Conservation (phyloP, 139 green algal species). For the Gonium pectorale region DNA sequence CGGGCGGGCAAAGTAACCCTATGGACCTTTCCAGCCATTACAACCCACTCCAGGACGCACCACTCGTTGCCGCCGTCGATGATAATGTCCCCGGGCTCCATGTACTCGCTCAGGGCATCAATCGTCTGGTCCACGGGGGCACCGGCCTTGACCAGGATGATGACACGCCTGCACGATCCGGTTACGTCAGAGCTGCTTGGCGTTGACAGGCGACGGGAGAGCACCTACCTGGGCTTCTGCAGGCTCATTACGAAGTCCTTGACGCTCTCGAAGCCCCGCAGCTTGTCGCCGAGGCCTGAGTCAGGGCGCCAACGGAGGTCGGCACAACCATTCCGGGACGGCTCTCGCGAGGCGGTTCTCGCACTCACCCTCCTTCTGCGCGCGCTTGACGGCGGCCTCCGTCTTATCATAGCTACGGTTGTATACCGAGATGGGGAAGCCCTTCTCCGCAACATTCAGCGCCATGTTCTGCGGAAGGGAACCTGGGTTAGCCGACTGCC, state of each 20-base stretch:
- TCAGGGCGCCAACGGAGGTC: background rate
- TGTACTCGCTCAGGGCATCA: constrained; percentile 81
- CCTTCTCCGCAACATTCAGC: constrained; percentile 98
- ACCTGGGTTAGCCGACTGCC: background rate
- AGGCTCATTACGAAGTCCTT: constrained; percentile 95
- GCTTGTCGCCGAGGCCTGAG: constrained; percentile 81
- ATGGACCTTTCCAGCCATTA: too few species aligned
- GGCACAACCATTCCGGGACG: background rate
- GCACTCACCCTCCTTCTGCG: constrained; percentile 89
- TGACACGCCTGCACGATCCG: constrained; percentile 80
- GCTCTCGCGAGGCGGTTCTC: background rate
- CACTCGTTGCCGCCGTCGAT: constrained; percentile 98
- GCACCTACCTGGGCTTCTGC: constrained; percentile 87
- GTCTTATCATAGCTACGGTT: constrained; percentile 97
- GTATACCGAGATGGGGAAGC: constrained; percentile 97
- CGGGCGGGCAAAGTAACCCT: too few species aligned
- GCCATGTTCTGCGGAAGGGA: constrained; percentile 95
- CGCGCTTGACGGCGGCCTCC: constrained; percentile 90
- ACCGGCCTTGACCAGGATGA: constrained; percentile 98
- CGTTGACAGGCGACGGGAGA: background rate
- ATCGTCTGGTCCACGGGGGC: constrained; percentile 97
- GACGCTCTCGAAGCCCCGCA: constrained; percentile 93
- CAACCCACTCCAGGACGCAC: too few species aligned
- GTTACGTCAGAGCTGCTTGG: background rate
- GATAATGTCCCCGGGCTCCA: constrained; percentile 98